A percentile compares a stretch with the other conserved stretches of the same genome.
Evolutionary conservation across 164 flowering plant species (phyloP).

Genomic region (Vitis labrusca): DNA sequence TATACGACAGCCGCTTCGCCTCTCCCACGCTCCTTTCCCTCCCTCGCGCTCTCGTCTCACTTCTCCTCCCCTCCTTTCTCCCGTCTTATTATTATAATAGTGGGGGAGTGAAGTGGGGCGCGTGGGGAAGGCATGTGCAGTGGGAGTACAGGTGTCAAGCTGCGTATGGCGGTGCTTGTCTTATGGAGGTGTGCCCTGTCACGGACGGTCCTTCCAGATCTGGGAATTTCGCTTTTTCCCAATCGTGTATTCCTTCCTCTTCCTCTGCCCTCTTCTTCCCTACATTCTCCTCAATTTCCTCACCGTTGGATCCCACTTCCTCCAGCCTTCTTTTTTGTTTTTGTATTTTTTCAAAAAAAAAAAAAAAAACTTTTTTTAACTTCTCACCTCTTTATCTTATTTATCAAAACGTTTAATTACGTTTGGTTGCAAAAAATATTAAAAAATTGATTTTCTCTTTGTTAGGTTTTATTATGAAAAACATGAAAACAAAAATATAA

Average conservation of each 20-base stretch:
- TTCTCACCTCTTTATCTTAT: no score
- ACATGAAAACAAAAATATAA: no score
- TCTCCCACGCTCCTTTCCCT: background rate
- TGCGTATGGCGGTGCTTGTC: background rate
- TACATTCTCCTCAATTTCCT: background rate
- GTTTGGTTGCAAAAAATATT: no score
- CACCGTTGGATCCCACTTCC: background rate
- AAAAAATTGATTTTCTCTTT: no score
- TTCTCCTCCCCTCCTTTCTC: no score
- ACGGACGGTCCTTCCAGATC: constrained; percentile 23
- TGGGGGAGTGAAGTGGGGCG: background rate
- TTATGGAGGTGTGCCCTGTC: background rate
- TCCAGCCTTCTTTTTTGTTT: no score
- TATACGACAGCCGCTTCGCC: background rate
- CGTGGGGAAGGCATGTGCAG: background rate
- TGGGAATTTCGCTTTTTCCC: constrained; percentile 1
- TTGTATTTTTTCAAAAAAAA: no score
- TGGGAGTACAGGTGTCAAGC: constrained; percentile 3
- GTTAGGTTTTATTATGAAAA: no score
- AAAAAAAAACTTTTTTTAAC: no score
- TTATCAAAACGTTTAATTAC: no score
- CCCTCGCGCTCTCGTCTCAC: background rate
- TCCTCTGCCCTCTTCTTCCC: background rate
- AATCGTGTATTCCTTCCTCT: background rate
- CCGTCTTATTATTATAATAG: no score